Percentiles rank a stretch among this genome's conserved stretches.
Conservation (phyloP, 1,284 basidiomycete genomes). For the Cutaneotrichosporon mucoides region DNA sequence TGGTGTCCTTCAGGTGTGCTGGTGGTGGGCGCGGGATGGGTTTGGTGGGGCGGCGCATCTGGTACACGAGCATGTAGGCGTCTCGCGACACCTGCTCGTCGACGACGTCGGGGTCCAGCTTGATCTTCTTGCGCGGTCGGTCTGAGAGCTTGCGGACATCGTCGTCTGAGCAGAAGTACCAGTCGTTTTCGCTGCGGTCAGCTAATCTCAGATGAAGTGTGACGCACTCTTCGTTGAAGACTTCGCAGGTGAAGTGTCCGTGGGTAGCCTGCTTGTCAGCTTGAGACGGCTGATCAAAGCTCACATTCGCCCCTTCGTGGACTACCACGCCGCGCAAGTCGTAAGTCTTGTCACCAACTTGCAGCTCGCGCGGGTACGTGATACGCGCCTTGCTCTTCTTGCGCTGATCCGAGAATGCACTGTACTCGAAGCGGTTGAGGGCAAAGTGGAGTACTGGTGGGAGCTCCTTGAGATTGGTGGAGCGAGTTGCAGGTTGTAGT, state of each 20-base stretch:
- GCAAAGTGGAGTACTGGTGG: constrained; percentile 83
- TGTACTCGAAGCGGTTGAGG: constrained; percentile 81
- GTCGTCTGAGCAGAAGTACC: constrained; percentile 89
- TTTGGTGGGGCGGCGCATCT: constrained; percentile 12
- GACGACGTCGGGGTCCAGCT: constrained; percentile 18
- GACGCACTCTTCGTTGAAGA: constrained; percentile 68
- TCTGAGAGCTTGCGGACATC: constrained; percentile 23
- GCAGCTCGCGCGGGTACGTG: constrained; percentile 72
- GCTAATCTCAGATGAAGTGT: no score
- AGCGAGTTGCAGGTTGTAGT: constrained; percentile 71
- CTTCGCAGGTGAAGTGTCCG: constrained; percentile 87
- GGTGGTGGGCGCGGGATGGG: constrained; percentile 50
- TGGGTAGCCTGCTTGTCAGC: no score
- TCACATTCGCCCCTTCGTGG: constrained; percentile 69
- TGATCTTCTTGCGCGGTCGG: constrained; percentile 22
- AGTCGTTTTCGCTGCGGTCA: constrained; percentile 59
- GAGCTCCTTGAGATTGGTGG: constrained; percentile 61
- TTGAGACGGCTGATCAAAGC: no score
- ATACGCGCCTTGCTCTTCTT: constrained; percentile 77
- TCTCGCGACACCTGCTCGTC: constrained; percentile 61
- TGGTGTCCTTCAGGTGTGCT: constrained; percentile 54
- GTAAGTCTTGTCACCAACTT: constrained; percentile 52
- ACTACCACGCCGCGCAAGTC: constrained; percentile 74
- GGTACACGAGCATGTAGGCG: constrained; percentile 88
- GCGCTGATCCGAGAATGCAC: constrained; percentile 66